A percentile compares a stretch with the other conserved stretches of the same genome.
These are phyloP conservation scores for Ceratocystis albifundus DNA, from an alignment of 2,329 filamentous ascomycete species.

Conservation along the genomic window DNA sequence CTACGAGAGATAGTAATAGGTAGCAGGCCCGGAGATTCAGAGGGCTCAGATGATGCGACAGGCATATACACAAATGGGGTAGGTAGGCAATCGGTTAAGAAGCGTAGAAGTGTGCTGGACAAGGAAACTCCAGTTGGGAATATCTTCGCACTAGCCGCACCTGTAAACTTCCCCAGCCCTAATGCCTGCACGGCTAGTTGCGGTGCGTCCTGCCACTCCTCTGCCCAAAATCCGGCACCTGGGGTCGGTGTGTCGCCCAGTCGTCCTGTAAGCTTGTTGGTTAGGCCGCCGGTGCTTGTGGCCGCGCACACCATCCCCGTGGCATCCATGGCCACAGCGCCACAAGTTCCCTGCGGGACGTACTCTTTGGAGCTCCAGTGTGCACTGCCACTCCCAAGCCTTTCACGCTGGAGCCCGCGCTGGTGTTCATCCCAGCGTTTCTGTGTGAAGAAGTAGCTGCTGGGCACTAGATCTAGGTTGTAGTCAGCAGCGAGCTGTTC, in stretches of 20 bases:
- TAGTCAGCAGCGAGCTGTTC: constrained; percentile 57
- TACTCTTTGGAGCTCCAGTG: constrained; percentile 53
- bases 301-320: constrained; percentile 60
- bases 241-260: constrained; percentile 78
- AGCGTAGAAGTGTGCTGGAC: constrained; percentile 35
- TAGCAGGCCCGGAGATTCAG: constrained; percentile 27
- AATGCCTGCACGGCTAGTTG: constrained; percentile 26
- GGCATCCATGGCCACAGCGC: constrained; percentile 69
- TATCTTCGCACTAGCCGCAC: constrained; percentile 26
- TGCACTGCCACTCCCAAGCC: constrained; percentile 31
- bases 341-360: constrained; percentile 72
- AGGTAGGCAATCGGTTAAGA: constrained; percentile 51
- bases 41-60: constrained; percentile 16
- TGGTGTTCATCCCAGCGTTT: constrained; percentile 67
- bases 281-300: constrained; percentile 64
- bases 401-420: constrained; percentile 44
- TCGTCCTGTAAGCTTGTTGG: constrained; percentile 75
- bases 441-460: constrained; percentile 68
- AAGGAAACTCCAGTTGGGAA: constrained; percentile 29
- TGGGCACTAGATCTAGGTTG: constrained; percentile 58
- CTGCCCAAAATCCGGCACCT: constrained; percentile 82
- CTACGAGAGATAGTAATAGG: constrained; percentile 29
- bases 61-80: constrained; percentile 36
- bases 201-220: constrained; percentile 56
- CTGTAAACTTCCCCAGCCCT: constrained; percentile 25